Evolutionary conservation across 768 basidiomycete species (phyloP), one percentile per base, ranked within the genome.

Genomic region (Trametes elegans): DNA sequence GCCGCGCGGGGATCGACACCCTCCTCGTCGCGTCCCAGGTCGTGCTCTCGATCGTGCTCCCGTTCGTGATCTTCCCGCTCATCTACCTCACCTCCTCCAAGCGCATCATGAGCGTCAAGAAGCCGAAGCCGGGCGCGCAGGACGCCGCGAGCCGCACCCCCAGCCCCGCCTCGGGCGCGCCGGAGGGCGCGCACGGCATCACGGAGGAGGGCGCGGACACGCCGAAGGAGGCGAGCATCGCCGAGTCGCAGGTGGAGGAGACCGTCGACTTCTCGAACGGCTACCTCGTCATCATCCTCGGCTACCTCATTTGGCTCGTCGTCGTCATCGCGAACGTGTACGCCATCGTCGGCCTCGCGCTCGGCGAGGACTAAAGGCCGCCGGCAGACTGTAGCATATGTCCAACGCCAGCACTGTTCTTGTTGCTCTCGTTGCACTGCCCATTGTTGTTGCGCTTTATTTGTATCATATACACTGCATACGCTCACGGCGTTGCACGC

Each of bases 11-110:
- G 3, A 77, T 96, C 57, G 81, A 87, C 65, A 72, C 81, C 2
- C 79, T 98, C 27, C 83, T 98, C n/a, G 87, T 98, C 38, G 82
- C 79, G 2, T 90, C 84, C 3, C 94, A 97, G 68, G 94, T 95
- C 49, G 77, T 86, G 31, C 78, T 98, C 26, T 86, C 87, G 24
- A 79, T 96, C 66, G 81, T 90, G 8, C 80, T 95, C 4, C 93
- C 93, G 0, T 93, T 93, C 72, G 79, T 94, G 71, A 79, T 84
- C n/a, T 76, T 90, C 59, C 93, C 92, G 0, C 78, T 93, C 50
- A 73, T 94, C 46, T 91, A 76, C 64, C 78, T 91, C 63, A 92
- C 90, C 14, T 73, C 85, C 60, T 74, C 73, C 7, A 81, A 81
- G 55, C 68, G 74, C 8, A 76, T 93, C 63, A 94, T 94, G 93